These are phyloP conservation scores for Brasenia schreberi DNA, from an alignment of 164 flowering plant species.

Conservation along the genomic window DNA sequence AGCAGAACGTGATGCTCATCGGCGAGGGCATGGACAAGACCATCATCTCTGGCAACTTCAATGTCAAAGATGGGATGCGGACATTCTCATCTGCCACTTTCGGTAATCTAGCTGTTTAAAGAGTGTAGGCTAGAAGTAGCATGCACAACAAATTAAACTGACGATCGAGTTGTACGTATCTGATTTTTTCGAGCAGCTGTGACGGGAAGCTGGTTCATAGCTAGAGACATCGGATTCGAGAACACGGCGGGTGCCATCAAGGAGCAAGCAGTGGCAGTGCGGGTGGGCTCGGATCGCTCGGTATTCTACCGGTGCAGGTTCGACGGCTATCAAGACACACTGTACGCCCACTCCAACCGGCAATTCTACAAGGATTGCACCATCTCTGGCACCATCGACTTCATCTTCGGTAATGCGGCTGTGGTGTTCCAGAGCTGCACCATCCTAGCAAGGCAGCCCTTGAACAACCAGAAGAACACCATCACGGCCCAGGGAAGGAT, in stretches of 20 bases:
- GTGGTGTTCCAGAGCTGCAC: conserved; percentile 38
- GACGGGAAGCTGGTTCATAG: conserved; percentile 58
- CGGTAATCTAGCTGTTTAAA: no score
- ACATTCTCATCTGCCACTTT: no score
- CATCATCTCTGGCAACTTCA: conserved; percentile 41
- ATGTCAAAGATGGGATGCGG: conserved; percentile 44
- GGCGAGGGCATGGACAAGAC: conserved; percentile 55
- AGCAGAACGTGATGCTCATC: conserved; percentile 57
- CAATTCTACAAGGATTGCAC: conserved; percentile 74
- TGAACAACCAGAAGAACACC: conserved; percentile 45
- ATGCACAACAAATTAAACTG: no score
- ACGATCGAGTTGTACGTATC: no score
- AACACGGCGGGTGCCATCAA: conserved; percentile 68
- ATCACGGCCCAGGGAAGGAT: conserved; percentile 81
- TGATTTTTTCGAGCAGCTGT: conserved; percentile 26
- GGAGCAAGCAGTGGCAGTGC: conserved; percentile 78
- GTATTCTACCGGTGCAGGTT: conserved; percentile 52
- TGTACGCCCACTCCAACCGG: conserved; percentile 44
- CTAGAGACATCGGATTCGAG: conserved; percentile 45
- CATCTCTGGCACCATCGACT: conserved; percentile 39
- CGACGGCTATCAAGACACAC: conserved; percentile 19
- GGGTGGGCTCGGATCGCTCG: conserved; percentile 54
- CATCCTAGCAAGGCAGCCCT: conserved; percentile 62
- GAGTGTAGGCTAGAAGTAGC: no score
- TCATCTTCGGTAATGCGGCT: no score